Percentiles rank a stretch among this genome's conserved stretches.
These are phyloP conservation scores for Phytophthora agathidicida DNA, from an alignment of 352 stramenopile species.

Conservation along the genomic window DNA sequence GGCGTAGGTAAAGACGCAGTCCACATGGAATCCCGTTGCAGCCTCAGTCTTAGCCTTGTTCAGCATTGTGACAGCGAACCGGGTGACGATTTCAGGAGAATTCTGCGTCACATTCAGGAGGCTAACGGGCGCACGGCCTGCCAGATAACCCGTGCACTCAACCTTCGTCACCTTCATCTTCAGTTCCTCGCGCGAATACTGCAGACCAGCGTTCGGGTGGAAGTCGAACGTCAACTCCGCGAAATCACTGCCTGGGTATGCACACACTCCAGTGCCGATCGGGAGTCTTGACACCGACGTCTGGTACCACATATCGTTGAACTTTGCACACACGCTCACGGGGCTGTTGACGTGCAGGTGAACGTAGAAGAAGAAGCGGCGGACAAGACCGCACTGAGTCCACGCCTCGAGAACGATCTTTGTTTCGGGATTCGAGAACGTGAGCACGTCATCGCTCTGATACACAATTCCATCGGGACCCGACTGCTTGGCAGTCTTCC, in stretches of 20 bases:
- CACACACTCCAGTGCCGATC: slow-evolving; percentile 44
- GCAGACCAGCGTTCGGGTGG: slow-evolving; percentile 49
- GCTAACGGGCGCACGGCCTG: slow-evolving; percentile 23
- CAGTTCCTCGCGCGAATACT: slow-evolving; percentile 41
- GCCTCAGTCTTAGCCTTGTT: slow-evolving; percentile 42
- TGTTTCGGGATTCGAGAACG: slow-evolving; percentile 47
- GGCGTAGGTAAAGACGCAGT: slow-evolving; percentile 64
- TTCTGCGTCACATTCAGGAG: slow-evolving; percentile 44
- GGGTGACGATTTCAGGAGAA: slow-evolving; percentile 50
- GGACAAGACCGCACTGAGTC: slow-evolving; percentile 60
- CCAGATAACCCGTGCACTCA: slow-evolving; percentile 41
- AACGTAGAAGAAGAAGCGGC: slow-evolving; percentile 53
- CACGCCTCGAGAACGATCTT: slow-evolving; percentile 65
- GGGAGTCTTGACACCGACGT: slow-evolving; percentile 39
- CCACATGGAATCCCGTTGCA: slow-evolving; percentile 48
- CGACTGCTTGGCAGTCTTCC: slow-evolving; percentile 31
- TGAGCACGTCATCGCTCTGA: slow-evolving; percentile 32
- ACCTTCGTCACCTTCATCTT: slow-evolving; percentile 51
- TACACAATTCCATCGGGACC: slow-evolving; percentile 14
- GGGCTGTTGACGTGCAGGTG: slow-evolving; percentile 55
- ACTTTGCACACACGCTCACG: slow-evolving; percentile 57
- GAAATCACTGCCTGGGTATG: slow-evolving; percentile 66
- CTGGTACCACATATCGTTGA: slow-evolving; percentile 79
- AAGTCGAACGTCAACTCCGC: slow-evolving; percentile 72
- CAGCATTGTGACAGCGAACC: slow-evolving; percentile 63